Conservation (phyloP, 345 rosid species). For the Gossypium bickii region DNA sequence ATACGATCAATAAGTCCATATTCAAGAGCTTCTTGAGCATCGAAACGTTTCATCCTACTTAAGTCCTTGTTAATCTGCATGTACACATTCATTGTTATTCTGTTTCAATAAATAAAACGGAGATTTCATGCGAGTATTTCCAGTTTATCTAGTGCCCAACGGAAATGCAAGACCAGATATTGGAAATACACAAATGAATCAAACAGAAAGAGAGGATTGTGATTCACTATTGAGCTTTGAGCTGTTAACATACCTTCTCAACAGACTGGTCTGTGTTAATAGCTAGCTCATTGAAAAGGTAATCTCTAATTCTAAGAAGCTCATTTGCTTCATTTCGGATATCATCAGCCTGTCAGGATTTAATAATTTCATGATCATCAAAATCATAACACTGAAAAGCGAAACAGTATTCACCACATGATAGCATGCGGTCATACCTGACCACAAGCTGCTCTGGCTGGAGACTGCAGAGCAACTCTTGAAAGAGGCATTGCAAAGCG, state of each 20-base stretch:
- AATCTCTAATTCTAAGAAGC: constrained; percentile 73
- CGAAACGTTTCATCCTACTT: constrained; percentile 55
- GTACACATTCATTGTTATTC: neutral
- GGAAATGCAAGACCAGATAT: neutral
- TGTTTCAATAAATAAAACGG: neutral
- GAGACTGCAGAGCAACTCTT: constrained; percentile 59
- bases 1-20: constrained; percentile 77
- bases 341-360: constrained; percentile 62
- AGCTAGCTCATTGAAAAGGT: constrained; percentile 67
- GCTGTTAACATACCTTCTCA: constrained; percentile 42
- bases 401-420: neutral
- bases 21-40: constrained; percentile 71
- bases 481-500: constrained; percentile 58
- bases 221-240: neutral
- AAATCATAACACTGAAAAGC: neutral
- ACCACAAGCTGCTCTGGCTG: constrained; percentile 83
- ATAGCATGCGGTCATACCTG: constrained; percentile 44
- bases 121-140: neutral
- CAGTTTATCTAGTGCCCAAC: neutral
- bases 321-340: constrained; percentile 69
- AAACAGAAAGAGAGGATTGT: neutral
- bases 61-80: constrained; percentile 62
- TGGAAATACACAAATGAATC: neutral
- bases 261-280: constrained; percentile 67
- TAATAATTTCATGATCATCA: neutral